Conservation (phyloP, 2,329 filamentous ascomycete species). For the Plenodomus lindquistii region DNA sequence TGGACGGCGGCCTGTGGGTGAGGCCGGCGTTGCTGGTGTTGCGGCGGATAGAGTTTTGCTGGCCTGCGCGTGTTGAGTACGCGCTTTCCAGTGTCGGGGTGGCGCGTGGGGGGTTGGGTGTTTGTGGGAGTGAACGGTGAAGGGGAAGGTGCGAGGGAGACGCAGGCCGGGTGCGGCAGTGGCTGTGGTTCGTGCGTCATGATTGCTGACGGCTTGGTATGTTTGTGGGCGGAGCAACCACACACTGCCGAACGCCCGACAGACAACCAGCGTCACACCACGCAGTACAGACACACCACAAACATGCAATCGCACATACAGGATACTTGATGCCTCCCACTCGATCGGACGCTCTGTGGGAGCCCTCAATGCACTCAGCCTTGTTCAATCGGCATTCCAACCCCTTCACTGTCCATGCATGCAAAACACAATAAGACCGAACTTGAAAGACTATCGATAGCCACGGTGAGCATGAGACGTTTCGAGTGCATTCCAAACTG, state of each 20-base stretch:
- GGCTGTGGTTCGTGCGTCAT: neutral
- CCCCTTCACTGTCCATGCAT: too few relatives aligned
- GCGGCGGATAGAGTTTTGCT: neutral
- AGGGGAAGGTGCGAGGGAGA: neutral
- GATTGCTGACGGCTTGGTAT: neutral
- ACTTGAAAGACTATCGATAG: too few relatives aligned
- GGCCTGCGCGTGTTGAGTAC: neutral
- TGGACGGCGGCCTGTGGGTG: neutral
- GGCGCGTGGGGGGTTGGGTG: neutral
- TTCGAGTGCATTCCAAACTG: too few relatives aligned
- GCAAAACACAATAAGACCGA: too few relatives aligned
- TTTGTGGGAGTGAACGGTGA: neutral
- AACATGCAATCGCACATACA: too few relatives aligned
- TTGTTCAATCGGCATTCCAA: too few relatives aligned
- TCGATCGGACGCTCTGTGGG: too few relatives aligned
- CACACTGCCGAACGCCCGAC: neutral
- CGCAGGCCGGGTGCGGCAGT: neutral
- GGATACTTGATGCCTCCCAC: too few relatives aligned
- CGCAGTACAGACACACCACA: too few relatives aligned
- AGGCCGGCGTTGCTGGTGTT: conserved; percentile 1
- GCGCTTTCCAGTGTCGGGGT: neutral
- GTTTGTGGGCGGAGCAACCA: neutral
- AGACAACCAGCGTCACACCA: neutral
- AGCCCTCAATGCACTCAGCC: too few relatives aligned
- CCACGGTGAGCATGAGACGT: too few relatives aligned